Evolutionary conservation across 2,329 filamentous ascomycete species (phyloP), one percentile per base, ranked within the genome.

Genomic region (Cytospora schulzeri): DNA sequence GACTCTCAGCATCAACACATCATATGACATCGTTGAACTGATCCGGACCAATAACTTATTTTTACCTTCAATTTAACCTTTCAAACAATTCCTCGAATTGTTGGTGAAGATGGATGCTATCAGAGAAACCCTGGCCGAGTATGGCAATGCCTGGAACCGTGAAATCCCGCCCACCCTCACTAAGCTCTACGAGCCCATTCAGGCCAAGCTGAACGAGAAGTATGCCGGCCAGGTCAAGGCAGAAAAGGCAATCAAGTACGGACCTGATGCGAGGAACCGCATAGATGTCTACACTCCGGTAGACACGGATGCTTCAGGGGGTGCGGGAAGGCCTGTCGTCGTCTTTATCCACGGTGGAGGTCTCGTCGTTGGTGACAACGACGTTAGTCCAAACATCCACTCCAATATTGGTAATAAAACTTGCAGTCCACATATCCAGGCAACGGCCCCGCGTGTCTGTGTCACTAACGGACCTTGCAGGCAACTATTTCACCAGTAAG

Each of bases 401-500:
- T 60, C 53, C 26, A 65, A 69, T 17, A 62, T 69, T 12, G 66
- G 68, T 68, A n/a, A 26, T 29, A 2, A 14, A 15, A 22, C 26
- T 24, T 11, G 4, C 45, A 48, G 7, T 12, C 11, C 11, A 3
- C n/a, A 48, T 24, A 19, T 19, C 19, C n/a, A n/a, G n/a, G n/a
- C n/a, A n/a, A n/a, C n/a, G n/a, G n/a, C n/a, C n/a, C n/a, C n/a
- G 7, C 8, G 2, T 26, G 5, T 50, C n/a, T 4, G 15, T 51
- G 15, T 51, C n/a, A 15, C 22, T 11, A 19, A n/a, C n/a, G 17
- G 14, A 28, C 52, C 48, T 57, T 38, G 53, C 67, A 68, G 70
- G 72, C 12, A 70, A 69, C 2, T 68, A 64, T 57, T 71, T 70
- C n/a, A 64, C 64, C 56, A 70, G 64, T 26, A 69, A 72, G 64